A percentile compares a stretch with the other conserved stretches of the same genome.
These are phyloP conservation scores for Termitomyces sp. DNA, from an alignment of 768 basidiomycete genomes.

Conservation along the genomic window DNA sequence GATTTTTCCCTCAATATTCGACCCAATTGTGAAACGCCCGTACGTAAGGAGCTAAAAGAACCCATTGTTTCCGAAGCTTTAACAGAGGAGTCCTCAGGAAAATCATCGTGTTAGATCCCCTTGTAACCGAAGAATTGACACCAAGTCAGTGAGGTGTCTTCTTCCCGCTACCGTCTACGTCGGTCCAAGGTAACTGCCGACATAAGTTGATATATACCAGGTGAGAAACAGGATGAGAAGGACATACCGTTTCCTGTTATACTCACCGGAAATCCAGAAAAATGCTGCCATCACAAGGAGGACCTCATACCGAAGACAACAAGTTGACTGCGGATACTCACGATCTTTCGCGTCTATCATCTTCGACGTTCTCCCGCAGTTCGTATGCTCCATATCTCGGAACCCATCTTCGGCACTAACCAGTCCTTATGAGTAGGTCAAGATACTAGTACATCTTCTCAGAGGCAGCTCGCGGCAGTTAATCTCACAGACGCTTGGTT, in stretches of 20 bases:
- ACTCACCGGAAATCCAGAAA: slow-evolving; percentile 14
- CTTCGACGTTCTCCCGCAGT: slow-evolving; percentile 19
- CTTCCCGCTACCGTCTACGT: slow-evolving; percentile 19
- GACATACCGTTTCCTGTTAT: slow-evolving; percentile 16
- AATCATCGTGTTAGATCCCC: slow-evolving; percentile 14
- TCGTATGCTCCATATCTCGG: slow-evolving; percentile 4
- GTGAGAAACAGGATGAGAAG: slow-evolving; percentile 18
- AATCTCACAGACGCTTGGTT: slow-evolving; percentile 10
- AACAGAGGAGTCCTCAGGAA: slow-evolving; percentile 6
- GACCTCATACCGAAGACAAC: slow-evolving; percentile 23
- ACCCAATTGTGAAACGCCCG: background rate
- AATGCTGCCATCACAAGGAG: slow-evolving; percentile 30
- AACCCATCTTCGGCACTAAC: slow-evolving; percentile 5
- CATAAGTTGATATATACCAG: slow-evolving; percentile 12
- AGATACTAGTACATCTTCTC: slow-evolving; percentile 5
- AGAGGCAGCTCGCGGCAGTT: slow-evolving; percentile 1
- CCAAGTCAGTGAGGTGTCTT: slow-evolving; percentile 4
- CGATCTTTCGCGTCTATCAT: slow-evolving; percentile 16
- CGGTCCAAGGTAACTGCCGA: slow-evolving; percentile 26
- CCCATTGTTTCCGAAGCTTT: background rate
- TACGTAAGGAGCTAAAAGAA: slow-evolving; percentile 7
- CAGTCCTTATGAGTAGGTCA: slow-evolving; percentile 6
- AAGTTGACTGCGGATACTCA: slow-evolving; percentile 19
- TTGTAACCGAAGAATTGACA: slow-evolving; percentile 12
- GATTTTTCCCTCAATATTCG: background rate